Conservation (phyloP, 768 basidiomycete genomes). For the Pisolithus tinctorius region DNA sequence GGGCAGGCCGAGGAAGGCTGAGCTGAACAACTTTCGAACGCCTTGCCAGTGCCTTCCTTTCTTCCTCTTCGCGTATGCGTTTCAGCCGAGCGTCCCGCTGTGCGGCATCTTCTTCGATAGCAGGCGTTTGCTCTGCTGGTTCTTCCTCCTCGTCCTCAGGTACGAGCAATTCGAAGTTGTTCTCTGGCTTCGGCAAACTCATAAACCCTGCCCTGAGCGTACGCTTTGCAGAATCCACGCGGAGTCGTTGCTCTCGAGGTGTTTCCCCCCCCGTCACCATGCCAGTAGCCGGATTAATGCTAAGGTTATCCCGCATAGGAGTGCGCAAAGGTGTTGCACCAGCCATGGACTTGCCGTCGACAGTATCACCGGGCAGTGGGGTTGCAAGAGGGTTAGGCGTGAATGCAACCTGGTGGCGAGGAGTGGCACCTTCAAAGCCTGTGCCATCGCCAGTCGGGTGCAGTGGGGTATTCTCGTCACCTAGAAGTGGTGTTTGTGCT, state of each 20-base stretch:
- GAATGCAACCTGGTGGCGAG: constrained; percentile 82
- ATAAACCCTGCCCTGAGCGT: constrained; percentile 77
- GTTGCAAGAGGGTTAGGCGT: constrained; percentile 97
- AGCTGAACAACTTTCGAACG: constrained; percentile 77
- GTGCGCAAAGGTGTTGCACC: constrained; percentile 84
- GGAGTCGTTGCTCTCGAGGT: constrained; percentile 69
- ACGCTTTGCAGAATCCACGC: constrained; percentile 57
- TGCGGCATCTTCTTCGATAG: constrained; percentile 78
- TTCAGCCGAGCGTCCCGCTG: constrained; percentile 78
- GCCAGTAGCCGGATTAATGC: constrained; percentile 73
- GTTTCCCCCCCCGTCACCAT: constrained; percentile 54
- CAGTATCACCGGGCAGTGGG: constrained; percentile 51
- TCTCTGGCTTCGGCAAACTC: constrained; percentile 86
- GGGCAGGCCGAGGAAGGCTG: constrained; percentile 78
- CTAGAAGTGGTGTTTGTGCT: constrained; percentile 88
- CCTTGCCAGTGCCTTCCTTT: constrained; percentile 71
- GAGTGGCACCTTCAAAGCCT: constrained; percentile 93
- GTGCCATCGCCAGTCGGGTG: constrained; percentile 74
- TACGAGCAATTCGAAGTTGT: constrained; percentile 92
- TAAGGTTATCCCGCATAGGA: constrained; percentile 88
- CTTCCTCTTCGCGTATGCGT: constrained; percentile 66
- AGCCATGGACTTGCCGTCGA: constrained; percentile 29
- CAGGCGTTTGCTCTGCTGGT: constrained; percentile 14
- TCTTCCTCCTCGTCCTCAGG: constrained; percentile 77
- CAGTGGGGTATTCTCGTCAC: constrained; percentile 95